phyloP scores from a whole-genome alignment of 345 rosid species.

The Salix brachista region DNA sequence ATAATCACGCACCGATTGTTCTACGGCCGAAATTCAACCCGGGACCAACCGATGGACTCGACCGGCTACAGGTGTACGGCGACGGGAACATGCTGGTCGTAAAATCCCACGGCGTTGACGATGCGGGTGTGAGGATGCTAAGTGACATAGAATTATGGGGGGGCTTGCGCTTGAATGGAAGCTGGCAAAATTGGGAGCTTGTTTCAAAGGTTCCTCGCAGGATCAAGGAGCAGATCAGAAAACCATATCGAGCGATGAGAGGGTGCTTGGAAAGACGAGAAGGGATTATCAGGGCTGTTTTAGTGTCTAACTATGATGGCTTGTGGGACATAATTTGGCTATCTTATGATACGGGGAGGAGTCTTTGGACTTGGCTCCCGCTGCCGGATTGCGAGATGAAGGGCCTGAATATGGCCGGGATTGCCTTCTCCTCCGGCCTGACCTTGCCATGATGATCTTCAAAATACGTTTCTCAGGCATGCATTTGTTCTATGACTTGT shows the following conservation, averaged over 20 bases:
- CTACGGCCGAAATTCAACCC: slow-evolving; percentile 37
- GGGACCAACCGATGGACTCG: slow-evolving; percentile 14
- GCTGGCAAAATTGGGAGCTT: slow-evolving; percentile 36
- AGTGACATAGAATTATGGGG: slow-evolving; percentile 45
- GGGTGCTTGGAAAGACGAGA: slow-evolving; percentile 60
- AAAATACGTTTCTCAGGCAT: background rate
- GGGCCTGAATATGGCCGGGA: slow-evolving; percentile 72
- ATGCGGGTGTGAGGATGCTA: slow-evolving; percentile 23
- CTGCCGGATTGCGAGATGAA: slow-evolving; percentile 54
- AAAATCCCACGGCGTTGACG: slow-evolving; percentile 24
- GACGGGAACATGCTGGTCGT: slow-evolving; percentile 55
- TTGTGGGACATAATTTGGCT: slow-evolving; percentile 64
- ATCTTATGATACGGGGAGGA: slow-evolving; percentile 31
- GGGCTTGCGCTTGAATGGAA: slow-evolving; percentile 29
- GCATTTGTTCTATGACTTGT: too few relatives aligned
- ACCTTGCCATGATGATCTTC: slow-evolving; percentile 26
- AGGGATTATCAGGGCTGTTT: slow-evolving; percentile 43
- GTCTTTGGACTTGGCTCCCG: slow-evolving; percentile 44
- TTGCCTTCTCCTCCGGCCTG: slow-evolving; percentile 63
- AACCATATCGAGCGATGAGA: slow-evolving; percentile 53
- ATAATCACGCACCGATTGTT: slow-evolving; percentile 21
- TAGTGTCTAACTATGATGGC: slow-evolving; percentile 53
- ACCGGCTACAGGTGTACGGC: slow-evolving; percentile 49
- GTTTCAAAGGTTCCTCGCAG: slow-evolving; percentile 41
- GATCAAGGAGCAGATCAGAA: slow-evolving; percentile 33